Base-by-base conservation (phyloP, 208 protist species). In the Trypanosoma caninum region DNA sequence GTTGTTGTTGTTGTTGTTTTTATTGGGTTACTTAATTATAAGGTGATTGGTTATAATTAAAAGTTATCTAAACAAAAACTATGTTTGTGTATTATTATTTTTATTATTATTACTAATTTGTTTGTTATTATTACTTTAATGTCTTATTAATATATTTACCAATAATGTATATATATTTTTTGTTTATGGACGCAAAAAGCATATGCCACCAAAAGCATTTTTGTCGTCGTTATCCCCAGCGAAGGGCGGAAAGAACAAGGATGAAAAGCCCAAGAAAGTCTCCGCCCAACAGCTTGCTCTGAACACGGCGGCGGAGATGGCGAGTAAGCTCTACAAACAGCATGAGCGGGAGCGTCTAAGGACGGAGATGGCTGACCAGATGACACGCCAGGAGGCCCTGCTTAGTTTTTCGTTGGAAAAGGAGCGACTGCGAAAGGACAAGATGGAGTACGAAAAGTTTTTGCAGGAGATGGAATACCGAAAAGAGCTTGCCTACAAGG, bases 311-410 rank as follows among this genome's bases (percentile, higher is more conserved):
- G 54, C 65, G 3, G 70, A 60, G 8, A 72, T 67, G 6, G 89
- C 87, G 0, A 75, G 91, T 56, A 78, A 84, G 42, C 60, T 89
- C 28, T 96, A 76, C 71, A 86, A 88, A 60, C 74, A 92, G 42
- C 91, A 95, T 62, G 91, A 97, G 51, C 51, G 77, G 38, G 63
- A 87, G 41, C 80, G 91, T 0, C 34, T 69, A 0, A 59, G 60
- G 25, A 65, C 57, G 13, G 86, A 97, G 50, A 66, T 64, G 0
- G 48, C 57, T 9, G 89, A 97, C 54, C 82, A 81, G 40, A n/a
- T 47, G 6, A 54, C 72, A 28, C 76, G 80, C 33, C 82, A 90
- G 47, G 53, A 67, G 22, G 35, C 65, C 7, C 65, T 74, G 14
- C 70, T 94, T 25, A 77, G 84, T 20, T 41, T 56, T 10, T 68